A percentile compares a stretch with the other conserved stretches of the same genome.
Evolutionary conservation across 2,329 filamentous ascomycete species (phyloP).

Genomic region (Xylariales sp.): DNA sequence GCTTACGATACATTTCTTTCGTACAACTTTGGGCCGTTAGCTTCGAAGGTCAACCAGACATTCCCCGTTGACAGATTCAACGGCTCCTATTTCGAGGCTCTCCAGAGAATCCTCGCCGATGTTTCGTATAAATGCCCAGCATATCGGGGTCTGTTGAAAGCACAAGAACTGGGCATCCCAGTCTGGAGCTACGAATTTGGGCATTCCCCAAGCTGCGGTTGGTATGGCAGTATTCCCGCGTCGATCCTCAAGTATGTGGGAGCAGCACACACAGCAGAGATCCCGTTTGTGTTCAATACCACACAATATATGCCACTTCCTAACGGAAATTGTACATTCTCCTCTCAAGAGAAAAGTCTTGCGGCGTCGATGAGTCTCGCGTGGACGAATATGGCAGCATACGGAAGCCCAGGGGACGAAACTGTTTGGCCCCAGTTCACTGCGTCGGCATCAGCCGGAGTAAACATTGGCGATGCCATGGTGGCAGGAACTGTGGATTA

Average conservation of each 20-base stretch:
- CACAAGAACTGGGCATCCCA: conserved; percentile 14
- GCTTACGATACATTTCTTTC: conserved; percentile 22
- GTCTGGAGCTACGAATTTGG: conserved; percentile 20
- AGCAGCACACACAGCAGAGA: conserved; percentile 23
- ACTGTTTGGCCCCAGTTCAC: conserved; percentile 15
- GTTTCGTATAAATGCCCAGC: conserved; percentile 17
- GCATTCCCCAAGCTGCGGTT: conserved; percentile 19
- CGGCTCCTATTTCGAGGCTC: conserved; percentile 13
- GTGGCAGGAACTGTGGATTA: conserved; percentile 14
- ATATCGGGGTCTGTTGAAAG: conserved; percentile 12
- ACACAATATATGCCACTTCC: conserved; percentile 17
- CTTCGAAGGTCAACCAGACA: conserved; percentile 17
- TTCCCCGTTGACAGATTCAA: conserved; percentile 18
- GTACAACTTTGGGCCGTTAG: conserved; percentile 21
- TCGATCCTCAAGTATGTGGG: conserved; percentile 14
- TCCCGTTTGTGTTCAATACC: conserved; percentile 26
- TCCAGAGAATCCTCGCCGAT: conserved; percentile 15
- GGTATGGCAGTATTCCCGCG: conserved; percentile 14
- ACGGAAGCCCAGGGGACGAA: conserved; percentile 14
- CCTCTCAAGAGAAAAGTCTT: conserved; percentile 15
- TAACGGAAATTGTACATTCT: conserved; percentile 20
- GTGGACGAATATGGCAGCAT: conserved; percentile 23
- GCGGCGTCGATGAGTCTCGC: conserved; percentile 18
- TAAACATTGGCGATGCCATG: conserved; percentile 12
- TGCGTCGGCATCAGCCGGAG: conserved; percentile 10